Conservation (phyloP, 371 early-diverging fungal genomes). For the Mucor ambiguus region DNA sequence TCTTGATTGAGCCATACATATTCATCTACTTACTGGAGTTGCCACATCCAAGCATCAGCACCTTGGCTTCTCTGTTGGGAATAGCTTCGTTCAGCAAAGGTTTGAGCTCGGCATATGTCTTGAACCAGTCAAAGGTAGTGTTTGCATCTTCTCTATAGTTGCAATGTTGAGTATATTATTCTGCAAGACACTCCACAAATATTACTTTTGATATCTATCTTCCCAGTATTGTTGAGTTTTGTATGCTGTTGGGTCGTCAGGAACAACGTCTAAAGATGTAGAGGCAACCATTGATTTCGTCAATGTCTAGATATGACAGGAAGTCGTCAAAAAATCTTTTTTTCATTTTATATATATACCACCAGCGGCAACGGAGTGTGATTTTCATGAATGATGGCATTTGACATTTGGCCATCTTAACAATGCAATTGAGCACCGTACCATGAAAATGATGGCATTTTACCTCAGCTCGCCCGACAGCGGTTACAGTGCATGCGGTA, state of each 20-base stretch:
- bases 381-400: not conserved
- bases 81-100: slow-evolving; percentile 61
- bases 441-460: not conserved
- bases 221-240: slow-evolving; percentile 71
- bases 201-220: slow-evolving; percentile 46
- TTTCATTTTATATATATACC: not conserved
- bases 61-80: slow-evolving; percentile 56
- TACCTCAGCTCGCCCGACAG: not conserved
- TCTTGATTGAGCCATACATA: not conserved
- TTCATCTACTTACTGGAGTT: slow-evolving; percentile 60
- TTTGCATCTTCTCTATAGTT: slow-evolving; percentile 49
- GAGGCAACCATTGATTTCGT: slow-evolving; percentile 38
- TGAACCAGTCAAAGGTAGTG: slow-evolving; percentile 87
- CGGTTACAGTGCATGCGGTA: too few relatives aligned
- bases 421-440: not conserved
- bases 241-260: slow-evolving; percentile 68
- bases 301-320: not conserved
- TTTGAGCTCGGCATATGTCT: slow-evolving; percentile 75
- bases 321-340: not conserved
- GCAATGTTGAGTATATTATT: not conserved
- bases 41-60: slow-evolving; percentile 82
- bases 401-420: not conserved
- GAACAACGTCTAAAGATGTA: slow-evolving; percentile 54
- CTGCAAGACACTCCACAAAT: not conserved
- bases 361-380: not conserved